Conservation (phyloP, 768 basidiomycete species). For the Piloderma croceum region DNA sequence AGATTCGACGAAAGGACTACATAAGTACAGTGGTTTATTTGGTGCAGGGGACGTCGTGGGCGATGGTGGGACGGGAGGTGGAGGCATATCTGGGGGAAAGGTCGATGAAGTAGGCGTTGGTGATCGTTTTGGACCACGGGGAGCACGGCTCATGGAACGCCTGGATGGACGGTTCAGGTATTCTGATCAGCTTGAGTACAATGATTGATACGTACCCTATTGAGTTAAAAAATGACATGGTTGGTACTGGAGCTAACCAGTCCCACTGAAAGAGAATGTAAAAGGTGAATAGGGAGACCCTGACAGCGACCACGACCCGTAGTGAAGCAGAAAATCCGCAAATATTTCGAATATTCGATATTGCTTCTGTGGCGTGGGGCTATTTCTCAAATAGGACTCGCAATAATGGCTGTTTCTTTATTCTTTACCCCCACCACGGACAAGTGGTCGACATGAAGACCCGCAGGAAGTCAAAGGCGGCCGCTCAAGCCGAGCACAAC, state of each 20-base stretch:
- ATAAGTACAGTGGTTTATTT: constrained; percentile 77
- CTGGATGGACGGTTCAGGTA: constrained; percentile 28
- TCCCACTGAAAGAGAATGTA: no score
- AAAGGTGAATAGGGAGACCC: no score
- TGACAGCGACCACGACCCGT: no score
- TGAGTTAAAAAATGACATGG: constrained; percentile 81
- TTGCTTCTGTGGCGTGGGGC: no score
- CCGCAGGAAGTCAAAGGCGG: constrained; percentile 57
- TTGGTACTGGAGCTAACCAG: constrained; percentile 9
- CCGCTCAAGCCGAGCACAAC: constrained; percentile 32
- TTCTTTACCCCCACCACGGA: no score
- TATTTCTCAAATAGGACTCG: no score
- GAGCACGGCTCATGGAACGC: constrained; percentile 69
- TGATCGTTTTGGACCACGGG: constrained; percentile 65
- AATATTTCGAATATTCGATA: no score
- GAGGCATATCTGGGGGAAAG: constrained; percentile 41
- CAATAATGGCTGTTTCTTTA: no score
- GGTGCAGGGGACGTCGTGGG: constrained; percentile 24
- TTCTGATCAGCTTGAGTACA: not conserved
- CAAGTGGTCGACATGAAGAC: constrained; percentile 40
- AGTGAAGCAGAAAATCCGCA: no score
- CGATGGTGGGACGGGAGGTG: constrained; percentile 37
- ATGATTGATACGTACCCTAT: constrained; percentile 50
- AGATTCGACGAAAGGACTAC: constrained; percentile 90
- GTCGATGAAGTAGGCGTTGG: constrained; percentile 70